Conservation (phyloP, 1,284 basidiomycete species). For the Trichosporon coremiiforme region DNA sequence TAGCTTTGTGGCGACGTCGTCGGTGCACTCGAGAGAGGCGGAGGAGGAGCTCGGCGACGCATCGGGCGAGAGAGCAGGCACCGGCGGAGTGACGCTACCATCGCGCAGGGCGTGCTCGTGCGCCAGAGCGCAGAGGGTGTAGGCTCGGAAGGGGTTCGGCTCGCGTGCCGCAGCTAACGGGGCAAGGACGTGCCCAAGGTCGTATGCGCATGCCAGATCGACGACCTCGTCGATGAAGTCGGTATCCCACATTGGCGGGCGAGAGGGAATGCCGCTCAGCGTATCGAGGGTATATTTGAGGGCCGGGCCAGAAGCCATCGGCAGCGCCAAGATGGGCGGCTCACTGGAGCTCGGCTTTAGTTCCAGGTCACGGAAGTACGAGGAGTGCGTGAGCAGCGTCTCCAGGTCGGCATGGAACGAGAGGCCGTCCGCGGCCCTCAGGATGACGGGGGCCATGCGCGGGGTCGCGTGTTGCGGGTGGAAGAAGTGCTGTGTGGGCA, state of each 20-base stretch:
- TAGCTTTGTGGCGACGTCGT: conserved; percentile 9
- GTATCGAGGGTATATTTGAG: conserved; percentile 7
- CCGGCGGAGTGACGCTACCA: neutral
- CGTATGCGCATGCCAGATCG: conserved; percentile 10
- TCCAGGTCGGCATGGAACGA: conserved; percentile 17
- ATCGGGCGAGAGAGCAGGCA: neutral
- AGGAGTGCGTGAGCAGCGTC: neutral
- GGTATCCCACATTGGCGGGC: conserved; percentile 3
- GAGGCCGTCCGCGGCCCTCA: conserved; percentile 15
- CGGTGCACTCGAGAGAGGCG: neutral
- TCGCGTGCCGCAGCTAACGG: conserved; percentile 5
- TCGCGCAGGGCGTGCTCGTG: conserved; percentile 4
- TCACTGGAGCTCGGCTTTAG: neutral
- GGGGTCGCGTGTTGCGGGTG: conserved; percentile 9
- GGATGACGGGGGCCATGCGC: neutral
- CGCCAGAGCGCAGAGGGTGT: conserved; percentile 13
- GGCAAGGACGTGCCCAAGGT: neutral
- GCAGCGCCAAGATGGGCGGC: neutral
- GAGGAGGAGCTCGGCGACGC: neutral
- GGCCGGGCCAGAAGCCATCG: neutral
- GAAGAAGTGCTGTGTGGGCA: conserved; percentile 15
- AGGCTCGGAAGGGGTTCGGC: conserved; percentile 14
- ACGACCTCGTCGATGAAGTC: conserved; percentile 14
- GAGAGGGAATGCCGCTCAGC: neutral
- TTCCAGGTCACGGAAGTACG: conserved; percentile 1